Base-by-base conservation (phyloP, 2,329 filamentous ascomycete species). In the Cyclaneusma minus region DNA sequence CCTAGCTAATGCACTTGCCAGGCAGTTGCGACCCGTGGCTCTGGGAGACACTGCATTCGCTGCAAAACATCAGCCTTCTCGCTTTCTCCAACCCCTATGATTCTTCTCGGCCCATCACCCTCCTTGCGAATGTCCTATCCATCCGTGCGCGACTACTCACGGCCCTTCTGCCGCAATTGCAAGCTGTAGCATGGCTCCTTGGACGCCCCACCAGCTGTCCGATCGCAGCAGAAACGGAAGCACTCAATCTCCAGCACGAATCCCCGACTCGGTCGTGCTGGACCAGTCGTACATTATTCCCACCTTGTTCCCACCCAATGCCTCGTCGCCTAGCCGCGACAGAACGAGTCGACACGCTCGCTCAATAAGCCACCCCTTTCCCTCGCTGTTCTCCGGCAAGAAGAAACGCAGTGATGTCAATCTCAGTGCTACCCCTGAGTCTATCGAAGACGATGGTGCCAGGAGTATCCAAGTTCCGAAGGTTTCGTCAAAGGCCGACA, bases 311-410 rank as follows among this genome's bases (percentile, higher is more conserved):
- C n/a, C 32, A 38, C 29, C 34, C 29, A 13, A 31, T 27, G 22
- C 18, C 34, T 11, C 31, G 35, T 13, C 14, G n/a, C 21, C 14
- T 13, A 25, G 30, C 13, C 26, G 10, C 20, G 15, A 25, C 23
- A 38, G 25, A 29, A 29, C 29, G 20, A 29, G 13, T 13, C 27
- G 6, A 22, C 44, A 46, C 35, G 41, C 40, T 12, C 41, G 47
- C 12, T 85, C 81, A 29, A 68, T 78, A 56, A 89, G 81, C 59
- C 75, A 87, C 42, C 80, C 81, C 7, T 78, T 87, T 36, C 75
- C 79, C 6, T 73, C 70, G 11, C 52, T 84, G 16, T 81, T 85
- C 44, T 61, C 65, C 16, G 53, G 55, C 35, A 72, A 69, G 44
- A 72, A 67, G 51, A 63, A 61, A 40, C 49, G 56, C 16, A 46